These are phyloP conservation scores for Trichoderma virens DNA, from an alignment of 495 filamentous ascomycete genomes.

Conservation along the genomic window DNA sequence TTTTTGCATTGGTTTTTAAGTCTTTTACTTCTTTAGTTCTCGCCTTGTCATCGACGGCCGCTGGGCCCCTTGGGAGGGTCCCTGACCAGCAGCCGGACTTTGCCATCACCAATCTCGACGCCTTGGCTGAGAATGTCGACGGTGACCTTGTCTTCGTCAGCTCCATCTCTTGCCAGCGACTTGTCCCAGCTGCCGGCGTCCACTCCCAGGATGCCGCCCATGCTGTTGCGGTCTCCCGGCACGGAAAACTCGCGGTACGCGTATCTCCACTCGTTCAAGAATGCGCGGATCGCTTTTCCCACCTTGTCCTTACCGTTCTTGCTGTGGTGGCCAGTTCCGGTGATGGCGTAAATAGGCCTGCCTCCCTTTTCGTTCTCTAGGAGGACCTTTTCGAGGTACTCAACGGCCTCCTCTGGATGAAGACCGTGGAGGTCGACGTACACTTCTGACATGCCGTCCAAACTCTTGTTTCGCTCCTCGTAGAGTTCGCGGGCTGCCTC, in stretches of 20 bases:
- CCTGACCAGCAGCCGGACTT: constrained; percentile 50
- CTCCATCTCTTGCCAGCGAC: constrained; percentile 43
- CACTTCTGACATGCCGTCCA: constrained; percentile 54
- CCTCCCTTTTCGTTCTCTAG: constrained; percentile 66
- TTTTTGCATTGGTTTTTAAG: constrained; percentile 16
- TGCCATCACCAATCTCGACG: constrained; percentile 52
- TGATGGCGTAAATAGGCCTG: constrained; percentile 88
- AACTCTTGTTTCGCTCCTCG: constrained; percentile 84
- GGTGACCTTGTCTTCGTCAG: constrained; percentile 42
- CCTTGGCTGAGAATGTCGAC: constrained; percentile 52
- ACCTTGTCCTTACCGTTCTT: constrained; percentile 99
- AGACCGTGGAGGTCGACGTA: constrained; percentile 95
- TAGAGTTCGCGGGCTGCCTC: constrained; percentile 89
- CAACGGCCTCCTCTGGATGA: constrained; percentile 93
- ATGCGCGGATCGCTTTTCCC: constrained; percentile 83
- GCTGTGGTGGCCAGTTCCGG: constrained; percentile 92
- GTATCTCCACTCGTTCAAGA: constrained; percentile 93
- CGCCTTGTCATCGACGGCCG: constrained; percentile 32
- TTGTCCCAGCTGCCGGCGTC: constrained; percentile 87
- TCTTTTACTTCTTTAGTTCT: constrained; percentile 19
- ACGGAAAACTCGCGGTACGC: constrained; percentile 95
- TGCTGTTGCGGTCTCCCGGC: constrained; percentile 79
- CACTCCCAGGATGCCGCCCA: constrained; percentile 90
- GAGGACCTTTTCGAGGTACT: constrained; percentile 83
- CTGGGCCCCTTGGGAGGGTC: constrained; percentile 43